Percentiles rank a stretch among this genome's conserved stretches.
Conservation (phyloP, 306 rosid genomes). For the Pueraria montana region DNA sequence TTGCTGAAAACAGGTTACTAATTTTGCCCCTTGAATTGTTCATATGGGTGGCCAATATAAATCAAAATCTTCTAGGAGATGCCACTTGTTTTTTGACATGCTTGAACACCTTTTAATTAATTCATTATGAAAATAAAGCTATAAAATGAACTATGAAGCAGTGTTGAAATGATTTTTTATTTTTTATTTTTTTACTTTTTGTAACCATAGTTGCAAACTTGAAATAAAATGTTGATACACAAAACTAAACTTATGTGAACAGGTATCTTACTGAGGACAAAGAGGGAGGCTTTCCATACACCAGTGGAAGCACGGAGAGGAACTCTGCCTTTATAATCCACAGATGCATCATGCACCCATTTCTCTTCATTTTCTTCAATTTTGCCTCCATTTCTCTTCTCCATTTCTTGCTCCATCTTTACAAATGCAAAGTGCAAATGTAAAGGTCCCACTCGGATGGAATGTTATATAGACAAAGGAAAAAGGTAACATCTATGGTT, state of each 20-base stretch:
- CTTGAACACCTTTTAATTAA: neutral
- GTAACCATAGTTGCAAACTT: neutral
- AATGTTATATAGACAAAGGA: constrained; percentile 33
- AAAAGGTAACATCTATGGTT: neutral
- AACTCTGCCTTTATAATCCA: constrained; percentile 60
- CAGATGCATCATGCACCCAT: constrained; percentile 64
- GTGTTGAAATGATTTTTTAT: neutral
- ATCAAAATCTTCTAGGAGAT: no score
- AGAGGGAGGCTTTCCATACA: constrained; percentile 71
- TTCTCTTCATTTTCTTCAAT: constrained; percentile 54
- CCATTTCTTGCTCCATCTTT: constrained; percentile 51
- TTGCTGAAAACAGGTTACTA: no score
- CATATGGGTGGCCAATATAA: no score
- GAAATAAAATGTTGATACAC: neutral
- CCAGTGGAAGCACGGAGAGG: constrained; percentile 76
- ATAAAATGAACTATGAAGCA: neutral
- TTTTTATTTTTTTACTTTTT: neutral
- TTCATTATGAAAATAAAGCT: neutral
- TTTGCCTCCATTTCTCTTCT: constrained; percentile 15
- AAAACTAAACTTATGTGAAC: neutral
- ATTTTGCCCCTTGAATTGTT: no score
- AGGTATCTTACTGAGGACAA: constrained; percentile 61
- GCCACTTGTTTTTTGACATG: no score
- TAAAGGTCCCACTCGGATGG: constrained; percentile 19
- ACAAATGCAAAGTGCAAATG: neutral